phyloP scores from a whole-genome alignment of 768 basidiomycete species.

The Panellus pusillus region DNA sequence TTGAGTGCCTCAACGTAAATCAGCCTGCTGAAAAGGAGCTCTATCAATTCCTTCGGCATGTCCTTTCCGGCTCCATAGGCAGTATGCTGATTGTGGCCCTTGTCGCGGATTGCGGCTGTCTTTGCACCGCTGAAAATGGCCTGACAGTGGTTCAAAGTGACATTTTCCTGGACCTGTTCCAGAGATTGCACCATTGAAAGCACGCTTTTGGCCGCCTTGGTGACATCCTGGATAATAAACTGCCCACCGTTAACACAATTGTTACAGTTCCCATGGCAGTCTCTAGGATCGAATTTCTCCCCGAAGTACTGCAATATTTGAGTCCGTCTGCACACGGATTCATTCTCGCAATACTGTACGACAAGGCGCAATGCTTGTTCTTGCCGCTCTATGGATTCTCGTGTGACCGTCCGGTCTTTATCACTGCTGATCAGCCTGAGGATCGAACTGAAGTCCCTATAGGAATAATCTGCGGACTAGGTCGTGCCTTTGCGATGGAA shows the following conservation, averaged over 20 bases:
- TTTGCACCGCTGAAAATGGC: slow-evolving; percentile 69
- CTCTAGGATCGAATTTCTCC: slow-evolving; percentile 67
- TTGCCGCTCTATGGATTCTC: slow-evolving; percentile 67
- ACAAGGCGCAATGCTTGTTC: slow-evolving; percentile 65
- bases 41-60: slow-evolving; percentile 52
- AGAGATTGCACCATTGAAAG: slow-evolving; percentile 58
- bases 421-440: slow-evolving; percentile 62
- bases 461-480: slow-evolving; percentile 59
- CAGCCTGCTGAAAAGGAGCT: slow-evolving; percentile 65
- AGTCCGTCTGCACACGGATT: slow-evolving; percentile 81
- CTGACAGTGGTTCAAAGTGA: slow-evolving; percentile 62
- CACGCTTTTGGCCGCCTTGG: slow-evolving; percentile 52
- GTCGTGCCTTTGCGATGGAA: not conserved
- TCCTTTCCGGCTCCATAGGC: slow-evolving; percentile 56
- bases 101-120: slow-evolving; percentile 42
- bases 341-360: slow-evolving; percentile 77
- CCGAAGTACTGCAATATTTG: slow-evolving; percentile 90
- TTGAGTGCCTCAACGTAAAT: slow-evolving; percentile 48
- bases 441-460: slow-evolving; percentile 54
- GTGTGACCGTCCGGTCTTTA: slow-evolving; percentile 42
- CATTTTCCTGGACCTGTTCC: slow-evolving; percentile 40
- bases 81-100: slow-evolving; percentile 46
- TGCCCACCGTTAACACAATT: slow-evolving; percentile 65
- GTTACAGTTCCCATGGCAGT: slow-evolving; percentile 78
- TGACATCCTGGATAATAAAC: slow-evolving; percentile 57